Evolutionary conservation across 2,329 filamentous ascomycete species (phyloP).

Genomic region (Tothia fuscella): DNA sequence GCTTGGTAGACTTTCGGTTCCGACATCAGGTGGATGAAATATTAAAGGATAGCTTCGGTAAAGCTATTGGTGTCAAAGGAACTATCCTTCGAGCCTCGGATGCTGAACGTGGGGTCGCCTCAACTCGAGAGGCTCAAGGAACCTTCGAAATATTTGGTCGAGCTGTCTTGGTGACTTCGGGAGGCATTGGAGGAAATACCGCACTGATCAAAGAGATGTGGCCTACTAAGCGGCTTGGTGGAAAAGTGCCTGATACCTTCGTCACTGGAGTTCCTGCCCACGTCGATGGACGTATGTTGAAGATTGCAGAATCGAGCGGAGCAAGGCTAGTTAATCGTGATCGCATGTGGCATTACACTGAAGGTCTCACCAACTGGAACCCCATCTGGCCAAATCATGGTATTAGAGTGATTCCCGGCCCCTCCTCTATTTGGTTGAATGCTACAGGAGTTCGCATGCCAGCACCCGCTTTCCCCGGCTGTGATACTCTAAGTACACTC

Average conservation of each 20-base stretch:
- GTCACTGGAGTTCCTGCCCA: conserved; percentile 51
- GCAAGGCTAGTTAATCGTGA: conserved; percentile 48
- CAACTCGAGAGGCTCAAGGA: conserved; percentile 34
- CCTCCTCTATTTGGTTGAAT: conserved; percentile 52
- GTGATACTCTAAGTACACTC: conserved; percentile 46
- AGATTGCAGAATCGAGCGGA: conserved; percentile 41
- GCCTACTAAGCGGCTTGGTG: conserved; percentile 46
- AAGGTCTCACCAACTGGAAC: conserved; percentile 50
- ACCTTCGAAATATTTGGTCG: conserved; percentile 43
- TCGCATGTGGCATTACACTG: conserved; percentile 56
- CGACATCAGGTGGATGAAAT: conserved; percentile 47
- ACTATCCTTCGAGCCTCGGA: conserved; percentile 41
- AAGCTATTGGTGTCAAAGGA: conserved; percentile 42
- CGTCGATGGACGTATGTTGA: conserved; percentile 53
- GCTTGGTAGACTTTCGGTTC: conserved; percentile 43
- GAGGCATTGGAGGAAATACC: conserved; percentile 51
- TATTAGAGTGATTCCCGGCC: conserved; percentile 48
- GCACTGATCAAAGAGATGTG: conserved; percentile 47
- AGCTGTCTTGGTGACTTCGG: conserved; percentile 43
- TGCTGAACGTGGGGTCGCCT: conserved; percentile 39
- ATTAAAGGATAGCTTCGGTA: conserved; percentile 38
- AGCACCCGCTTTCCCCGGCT: conserved; percentile 43
- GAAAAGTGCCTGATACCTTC: conserved; percentile 43
- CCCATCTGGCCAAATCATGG: conserved; percentile 50
- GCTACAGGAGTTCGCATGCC: conserved; percentile 47